These are phyloP conservation scores for Cunninghamia lanceolata DNA, from an alignment of 75 land plant species.

Conservation along the genomic window DNA sequence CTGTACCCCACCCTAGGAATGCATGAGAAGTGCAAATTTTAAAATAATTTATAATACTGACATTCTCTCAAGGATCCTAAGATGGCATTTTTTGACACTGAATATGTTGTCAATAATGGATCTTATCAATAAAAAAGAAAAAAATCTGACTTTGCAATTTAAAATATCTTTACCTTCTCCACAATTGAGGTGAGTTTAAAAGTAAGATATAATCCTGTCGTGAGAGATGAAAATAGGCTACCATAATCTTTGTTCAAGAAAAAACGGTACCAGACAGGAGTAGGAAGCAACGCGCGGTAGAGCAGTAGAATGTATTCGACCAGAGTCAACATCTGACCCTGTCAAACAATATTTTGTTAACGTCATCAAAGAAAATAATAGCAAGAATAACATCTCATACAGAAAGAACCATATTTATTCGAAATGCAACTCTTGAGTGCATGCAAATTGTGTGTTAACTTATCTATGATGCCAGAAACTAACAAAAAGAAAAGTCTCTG, in stretches of 20 bases:
- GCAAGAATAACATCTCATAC: not conserved
- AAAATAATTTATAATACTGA: not conserved
- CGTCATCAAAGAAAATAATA: not conserved
- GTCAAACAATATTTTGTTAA: slow-evolving; percentile 5
- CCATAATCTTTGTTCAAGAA: slow-evolving; percentile 99
- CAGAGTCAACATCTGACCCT: slow-evolving; percentile 97
- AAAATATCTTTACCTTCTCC: slow-evolving; percentile 72
- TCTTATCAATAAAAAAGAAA: not conserved
- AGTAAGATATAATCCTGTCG: slow-evolving; percentile 94
- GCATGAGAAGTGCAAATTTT: not conserved
- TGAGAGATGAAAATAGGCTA: slow-evolving; percentile 91
- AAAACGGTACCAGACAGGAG: slow-evolving; percentile 99
- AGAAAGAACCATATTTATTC: not conserved
- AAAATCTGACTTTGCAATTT: not conserved
- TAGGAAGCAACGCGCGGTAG: slow-evolving; percentile 89
- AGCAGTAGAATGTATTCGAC: slow-evolving; percentile 84
- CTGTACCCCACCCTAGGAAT: not conserved
- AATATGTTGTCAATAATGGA: not conserved
- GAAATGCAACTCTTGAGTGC: not conserved
- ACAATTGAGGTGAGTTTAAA: slow-evolving; percentile 93
- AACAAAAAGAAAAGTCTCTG: not conserved
- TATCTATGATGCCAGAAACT: not conserved
- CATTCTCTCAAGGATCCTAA: not conserved
- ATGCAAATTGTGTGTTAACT: not conserved
- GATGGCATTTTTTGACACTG: not conserved